Base-by-base conservation (phyloP, 1,284 basidiomycete genomes). In the Austroboletus niveus region DNA sequence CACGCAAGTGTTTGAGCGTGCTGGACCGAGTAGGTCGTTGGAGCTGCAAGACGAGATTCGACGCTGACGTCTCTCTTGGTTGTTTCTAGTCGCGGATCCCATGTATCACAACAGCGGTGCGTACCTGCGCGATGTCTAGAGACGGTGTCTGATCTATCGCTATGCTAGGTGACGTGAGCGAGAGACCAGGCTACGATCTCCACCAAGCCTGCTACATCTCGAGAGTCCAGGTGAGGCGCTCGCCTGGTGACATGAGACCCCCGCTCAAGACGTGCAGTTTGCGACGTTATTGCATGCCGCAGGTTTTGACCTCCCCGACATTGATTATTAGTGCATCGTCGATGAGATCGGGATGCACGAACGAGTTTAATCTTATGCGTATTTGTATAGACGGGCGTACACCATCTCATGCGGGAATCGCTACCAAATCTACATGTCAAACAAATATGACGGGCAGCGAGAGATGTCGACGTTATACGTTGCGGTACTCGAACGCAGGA, bases 401-500 rank as follows among this genome's bases (percentile, higher is more conserved):
- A 11, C 35, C 31, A 31, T 43, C 12, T 38, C 27, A 41, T 20
- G 24, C 4, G 22, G 12, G 39, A 46, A 42, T 35, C 32, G 11
- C 29, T 32, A 48, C 15, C 22, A 24, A 24, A 24, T 24, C 22
- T 24, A 24, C 22, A 24, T 24, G 22, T 24, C 22, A 24, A 24
- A 5, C 2, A 24, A 4, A 24, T 24, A 4, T 24, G 22, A 24
- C 22, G 22, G 32, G 32, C 2, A 34, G 32, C 32, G 32, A 34
- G 22, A 3, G 22, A 24, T 3, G 5, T 24, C 5, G 22, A 24
- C 5, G 22, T 17, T 40, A 68, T 38, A 85, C 82, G 69, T 90
- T 89, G 57, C 84, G 84, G 72, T 92, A 95, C 66, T 93, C 88
- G 60, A 93, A 87, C 11, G 85, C 86, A 38, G 94, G 94, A 35